Evolutionary conservation across 2,329 filamentous ascomycete species (phyloP).

Genomic region (Penicillium expansum): DNA sequence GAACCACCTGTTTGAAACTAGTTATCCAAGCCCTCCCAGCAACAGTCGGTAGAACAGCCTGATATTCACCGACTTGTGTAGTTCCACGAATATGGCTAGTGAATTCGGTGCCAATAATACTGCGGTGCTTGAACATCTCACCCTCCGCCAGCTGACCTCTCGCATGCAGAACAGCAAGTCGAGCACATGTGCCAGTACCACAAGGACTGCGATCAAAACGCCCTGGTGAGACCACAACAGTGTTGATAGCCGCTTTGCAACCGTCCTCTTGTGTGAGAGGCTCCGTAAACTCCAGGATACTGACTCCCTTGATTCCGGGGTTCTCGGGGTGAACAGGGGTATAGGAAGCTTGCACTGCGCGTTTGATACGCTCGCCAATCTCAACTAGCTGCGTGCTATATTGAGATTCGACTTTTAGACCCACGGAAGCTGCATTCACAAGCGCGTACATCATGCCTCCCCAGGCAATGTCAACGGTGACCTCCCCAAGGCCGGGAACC

Average conservation of each 20-base stretch:
- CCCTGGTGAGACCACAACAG: constrained; percentile 47
- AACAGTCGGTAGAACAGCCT: constrained; percentile 43
- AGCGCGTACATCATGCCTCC: constrained; percentile 49
- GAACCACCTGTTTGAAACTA: constrained; percentile 43
- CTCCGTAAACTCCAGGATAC: constrained; percentile 40
- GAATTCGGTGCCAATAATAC: constrained; percentile 48
- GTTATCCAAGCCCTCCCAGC: constrained; percentile 50
- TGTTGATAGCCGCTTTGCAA: constrained; percentile 37
- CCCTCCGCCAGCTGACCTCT: constrained; percentile 39
- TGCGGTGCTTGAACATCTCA: constrained; percentile 41
- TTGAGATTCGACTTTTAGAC: constrained; percentile 35
- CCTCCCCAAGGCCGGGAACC: constrained; percentile 42
- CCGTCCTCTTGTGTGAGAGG: constrained; percentile 26
- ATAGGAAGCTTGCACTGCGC: constrained; percentile 35
- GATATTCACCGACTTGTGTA: constrained; percentile 40
- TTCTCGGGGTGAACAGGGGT: constrained; percentile 48
- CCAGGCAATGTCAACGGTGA: constrained; percentile 47
- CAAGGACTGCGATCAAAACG: constrained; percentile 50
- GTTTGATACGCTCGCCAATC: constrained; percentile 46
- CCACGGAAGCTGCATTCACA: constrained; percentile 41
- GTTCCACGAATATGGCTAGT: constrained; percentile 38
- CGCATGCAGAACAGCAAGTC: constrained; percentile 46
- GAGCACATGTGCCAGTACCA: constrained; percentile 47
- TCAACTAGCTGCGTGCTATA: constrained; percentile 40
- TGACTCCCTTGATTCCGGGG: constrained; percentile 42